phyloP scores from a whole-genome alignment of 2,329 filamentous ascomycete species.

The Hymenoscyphus linearis region DNA sequence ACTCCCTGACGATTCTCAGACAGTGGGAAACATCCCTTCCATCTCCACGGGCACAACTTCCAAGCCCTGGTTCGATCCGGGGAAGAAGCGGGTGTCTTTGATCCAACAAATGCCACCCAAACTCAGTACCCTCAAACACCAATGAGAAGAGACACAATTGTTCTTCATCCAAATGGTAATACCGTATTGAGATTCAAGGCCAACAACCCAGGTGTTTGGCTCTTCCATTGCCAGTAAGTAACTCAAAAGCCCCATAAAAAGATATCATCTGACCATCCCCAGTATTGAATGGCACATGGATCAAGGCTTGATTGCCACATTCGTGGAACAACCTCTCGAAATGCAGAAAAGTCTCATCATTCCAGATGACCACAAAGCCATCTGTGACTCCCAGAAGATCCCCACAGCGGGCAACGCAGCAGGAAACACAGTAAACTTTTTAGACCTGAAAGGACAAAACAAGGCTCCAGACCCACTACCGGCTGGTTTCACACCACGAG shows the following conservation, averaged over 20 bases:
- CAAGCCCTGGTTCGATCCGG: constrained; percentile 58
- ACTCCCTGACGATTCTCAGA: constrained; percentile 38
- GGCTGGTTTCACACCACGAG: constrained; percentile 27
- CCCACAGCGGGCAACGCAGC: constrained; percentile 66
- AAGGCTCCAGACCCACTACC: constrained; percentile 24
- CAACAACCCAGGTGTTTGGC: constrained; percentile 65
- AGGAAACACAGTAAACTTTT: constrained; percentile 57
- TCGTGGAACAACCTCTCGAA: constrained; percentile 37
- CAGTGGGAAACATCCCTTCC: constrained; percentile 63
- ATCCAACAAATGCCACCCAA: constrained; percentile 39
- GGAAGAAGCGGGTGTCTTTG: constrained; percentile 53
- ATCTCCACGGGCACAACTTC: constrained; percentile 73
- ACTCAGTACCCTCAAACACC: constrained; percentile 49
- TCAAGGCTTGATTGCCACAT: constrained; percentile 59
- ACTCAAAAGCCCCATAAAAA: constrained; percentile 30
- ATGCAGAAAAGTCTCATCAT: constrained; percentile 43
- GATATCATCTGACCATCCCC: constrained; percentile 28
- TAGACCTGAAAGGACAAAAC: constrained; percentile 54
- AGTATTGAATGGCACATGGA: constrained; percentile 74
- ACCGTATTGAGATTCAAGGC: constrained; percentile 63
- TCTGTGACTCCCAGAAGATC: constrained; percentile 48
- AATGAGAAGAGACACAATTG: constrained; percentile 63
- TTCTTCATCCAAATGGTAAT: constrained; percentile 60
- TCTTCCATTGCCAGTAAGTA: constrained; percentile 65
- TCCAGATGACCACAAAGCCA: constrained; percentile 52